These are phyloP conservation scores for Daldinia concentrica DNA, from an alignment of 495 filamentous ascomycete genomes.

Conservation along the genomic window DNA sequence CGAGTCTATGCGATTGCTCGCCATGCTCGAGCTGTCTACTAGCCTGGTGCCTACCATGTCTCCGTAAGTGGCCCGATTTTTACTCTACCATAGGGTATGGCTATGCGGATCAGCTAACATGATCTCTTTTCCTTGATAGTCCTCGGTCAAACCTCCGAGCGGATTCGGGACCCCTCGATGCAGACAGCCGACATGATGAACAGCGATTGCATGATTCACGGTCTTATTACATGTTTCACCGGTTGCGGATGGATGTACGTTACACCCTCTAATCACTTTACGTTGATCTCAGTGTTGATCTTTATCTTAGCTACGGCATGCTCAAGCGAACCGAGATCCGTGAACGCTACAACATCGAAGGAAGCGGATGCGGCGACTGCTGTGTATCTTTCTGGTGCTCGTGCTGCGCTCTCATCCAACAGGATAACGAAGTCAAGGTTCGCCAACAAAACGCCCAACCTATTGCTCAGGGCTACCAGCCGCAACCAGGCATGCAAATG, in stretches of 20 bases:
- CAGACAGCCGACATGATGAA: slow-evolving; percentile 53
- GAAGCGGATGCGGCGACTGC: slow-evolving; percentile 61
- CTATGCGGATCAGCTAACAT: too few species aligned
- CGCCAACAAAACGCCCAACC: slow-evolving; percentile 38
- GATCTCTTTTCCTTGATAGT: slow-evolving; percentile 8
- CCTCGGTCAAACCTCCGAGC: slow-evolving; percentile 60
- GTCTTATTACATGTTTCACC: slow-evolving; percentile 36
- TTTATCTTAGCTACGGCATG: slow-evolving; percentile 48
- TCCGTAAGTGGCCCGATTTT: slow-evolving; percentile 40
- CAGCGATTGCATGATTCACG: slow-evolving; percentile 53
- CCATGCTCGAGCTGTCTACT: slow-evolving; percentile 51
- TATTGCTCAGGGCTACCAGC: slow-evolving; percentile 43
- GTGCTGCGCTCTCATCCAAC: slow-evolving; percentile 57
- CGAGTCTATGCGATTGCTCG: slow-evolving; percentile 51
- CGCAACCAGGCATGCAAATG: slow-evolving; percentile 45
- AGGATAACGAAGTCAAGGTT: slow-evolving; percentile 50
- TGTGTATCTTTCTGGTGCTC: slow-evolving; percentile 63
- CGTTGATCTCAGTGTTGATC: not conserved
- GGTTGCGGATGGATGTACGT: slow-evolving; percentile 53
- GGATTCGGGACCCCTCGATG: slow-evolving; percentile 57
- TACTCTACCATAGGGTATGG: not conserved
- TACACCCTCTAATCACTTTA: not conserved
- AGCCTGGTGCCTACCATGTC: slow-evolving; percentile 62
- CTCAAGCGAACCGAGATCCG: slow-evolving; percentile 65
- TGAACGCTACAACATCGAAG: slow-evolving; percentile 62